A percentile compares a stretch with the other conserved stretches of the same genome.
Evolutionary conservation across 495 filamentous ascomycete species (phyloP).

Genomic region (Penicillium lagena): DNA sequence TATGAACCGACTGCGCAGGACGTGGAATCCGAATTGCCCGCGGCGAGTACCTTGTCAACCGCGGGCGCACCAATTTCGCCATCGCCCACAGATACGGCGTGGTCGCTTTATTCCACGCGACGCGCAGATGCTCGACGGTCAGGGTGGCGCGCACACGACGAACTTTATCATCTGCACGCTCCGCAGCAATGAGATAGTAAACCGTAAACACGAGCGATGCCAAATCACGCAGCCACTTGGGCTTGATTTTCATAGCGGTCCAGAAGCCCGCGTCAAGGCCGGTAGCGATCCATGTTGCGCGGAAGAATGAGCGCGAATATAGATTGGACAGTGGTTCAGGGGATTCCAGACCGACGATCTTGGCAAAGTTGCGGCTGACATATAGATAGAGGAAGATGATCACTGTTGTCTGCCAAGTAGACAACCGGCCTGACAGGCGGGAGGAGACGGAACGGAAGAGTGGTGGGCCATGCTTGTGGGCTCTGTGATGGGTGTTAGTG

Average conservation of each 20-base stretch:
- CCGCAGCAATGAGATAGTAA: slow-evolving; percentile 89
- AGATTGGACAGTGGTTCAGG: slow-evolving; percentile 93
- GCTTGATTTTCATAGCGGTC: slow-evolving; percentile 89
- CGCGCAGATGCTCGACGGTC: slow-evolving; percentile 85
- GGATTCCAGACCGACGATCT: slow-evolving; percentile 82
- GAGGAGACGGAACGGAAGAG: slow-evolving; percentile 65
- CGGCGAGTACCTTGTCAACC: slow-evolving; percentile 69
- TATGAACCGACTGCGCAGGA: slow-evolving; percentile 70
- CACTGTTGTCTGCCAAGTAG: slow-evolving; percentile 83
- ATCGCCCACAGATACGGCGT: slow-evolving; percentile 74
- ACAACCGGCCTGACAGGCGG: slow-evolving; percentile 61
- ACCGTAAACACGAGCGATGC: slow-evolving; percentile 73
- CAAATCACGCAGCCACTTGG: slow-evolving; percentile 76
- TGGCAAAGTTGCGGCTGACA: slow-evolving; percentile 83
- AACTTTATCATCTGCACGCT: slow-evolving; percentile 96
- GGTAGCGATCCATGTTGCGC: slow-evolving; percentile 95
- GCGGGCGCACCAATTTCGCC: slow-evolving; percentile 65
- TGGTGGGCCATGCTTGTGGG: slow-evolving; percentile 82
- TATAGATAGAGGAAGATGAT: slow-evolving; percentile 90
- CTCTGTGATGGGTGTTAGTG: slow-evolving; percentile 38
- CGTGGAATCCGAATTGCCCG: slow-evolving; percentile 77
- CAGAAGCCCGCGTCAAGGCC: slow-evolving; percentile 95
- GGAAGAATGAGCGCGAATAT: slow-evolving; percentile 91
- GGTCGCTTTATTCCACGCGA: slow-evolving; percentile 91
- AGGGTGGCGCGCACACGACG: slow-evolving; percentile 78